A percentile compares a stretch with the other conserved stretches of the same genome.
phyloP scores from a whole-genome alignment of 192 early-diverging fungal species.

The Dispira parvispora region DNA sequence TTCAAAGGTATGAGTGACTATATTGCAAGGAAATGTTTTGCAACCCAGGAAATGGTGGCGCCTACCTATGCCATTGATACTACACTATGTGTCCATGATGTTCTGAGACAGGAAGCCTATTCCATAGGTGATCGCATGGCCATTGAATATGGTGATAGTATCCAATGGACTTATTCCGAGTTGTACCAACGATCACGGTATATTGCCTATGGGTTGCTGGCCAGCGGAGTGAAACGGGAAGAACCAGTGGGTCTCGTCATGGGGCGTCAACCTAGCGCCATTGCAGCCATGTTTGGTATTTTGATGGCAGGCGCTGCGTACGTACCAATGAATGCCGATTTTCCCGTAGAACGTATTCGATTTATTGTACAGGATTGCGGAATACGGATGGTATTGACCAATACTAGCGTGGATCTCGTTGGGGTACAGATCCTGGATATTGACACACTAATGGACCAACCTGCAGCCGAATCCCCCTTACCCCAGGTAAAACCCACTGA shows the following conservation, averaged over 20 bases:
- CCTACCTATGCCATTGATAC: neutral
- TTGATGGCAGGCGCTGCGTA: neutral
- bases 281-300: slow-evolving; percentile 1
- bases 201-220: slow-evolving; percentile 1
- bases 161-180: neutral
- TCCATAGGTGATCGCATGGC: neutral
- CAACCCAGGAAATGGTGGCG: neutral
- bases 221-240: neutral
- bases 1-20: neutral
- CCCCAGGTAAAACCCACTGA: neutral
- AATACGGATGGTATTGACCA: neutral
- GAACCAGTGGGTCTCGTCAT: neutral
- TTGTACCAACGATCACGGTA: neutral
- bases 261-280: neutral
- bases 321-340: neutral
- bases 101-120: neutral
- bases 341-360: neutral
- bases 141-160: neutral
- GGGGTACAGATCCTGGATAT: neutral
- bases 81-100: neutral
- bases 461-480: neutral
- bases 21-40: neutral
- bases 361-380: neutral
- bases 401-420: neutral
- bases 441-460: neutral